Base-by-base conservation (phyloP, 768 basidiomycete genomes). In the Tylopilus vinaceipallidus region DNA sequence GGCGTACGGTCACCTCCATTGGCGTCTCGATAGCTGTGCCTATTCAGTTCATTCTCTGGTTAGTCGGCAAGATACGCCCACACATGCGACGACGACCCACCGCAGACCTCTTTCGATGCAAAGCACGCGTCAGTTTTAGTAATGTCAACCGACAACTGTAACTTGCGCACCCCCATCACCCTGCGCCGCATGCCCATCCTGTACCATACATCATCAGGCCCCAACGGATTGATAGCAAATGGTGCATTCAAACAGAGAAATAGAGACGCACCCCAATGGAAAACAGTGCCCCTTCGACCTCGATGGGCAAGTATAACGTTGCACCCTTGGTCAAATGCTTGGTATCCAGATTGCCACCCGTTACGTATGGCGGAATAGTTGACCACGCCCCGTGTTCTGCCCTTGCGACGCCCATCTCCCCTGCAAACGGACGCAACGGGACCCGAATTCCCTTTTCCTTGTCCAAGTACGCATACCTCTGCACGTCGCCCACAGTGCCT, bases 101-200 rank as follows among this genome's bases (percentile, higher is more conserved):
- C 81, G 53, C 80, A 82, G 36, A 83, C 80, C 72, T 83, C 82
- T 83, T 42, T 30, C 40, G 30, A 35, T 23, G 14, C 19, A 20
- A 13, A 16, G 20, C 33, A 19, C 7, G n/a, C 6, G 20, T 27
- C n/a, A 26, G 32, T 10, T 40, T 44, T 16, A 55, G 42, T 19
- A 42, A 47, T 3, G 5, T 26, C 35, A 6, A 20, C 10, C 33
- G 3, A 34, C 30, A 20, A 24, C 8, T 13, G 3, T 19, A n/a
- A 2, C 0, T 24, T 27, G 32, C 76, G 50, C 48, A 79, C 82
- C 83, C 62, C 83, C 83, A 58, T 83, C 83, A 7, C 83, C 83
- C 65, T 83, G 83, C 10, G 78, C 81, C 4, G 82, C 83, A 62
- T 84, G 83, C 5, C 83, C 83, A 50, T 84, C 83, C 81, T 83